Evolutionary conservation across 2,329 filamentous ascomycete species (phyloP).

Genomic region (Ciborinia camelliae): DNA sequence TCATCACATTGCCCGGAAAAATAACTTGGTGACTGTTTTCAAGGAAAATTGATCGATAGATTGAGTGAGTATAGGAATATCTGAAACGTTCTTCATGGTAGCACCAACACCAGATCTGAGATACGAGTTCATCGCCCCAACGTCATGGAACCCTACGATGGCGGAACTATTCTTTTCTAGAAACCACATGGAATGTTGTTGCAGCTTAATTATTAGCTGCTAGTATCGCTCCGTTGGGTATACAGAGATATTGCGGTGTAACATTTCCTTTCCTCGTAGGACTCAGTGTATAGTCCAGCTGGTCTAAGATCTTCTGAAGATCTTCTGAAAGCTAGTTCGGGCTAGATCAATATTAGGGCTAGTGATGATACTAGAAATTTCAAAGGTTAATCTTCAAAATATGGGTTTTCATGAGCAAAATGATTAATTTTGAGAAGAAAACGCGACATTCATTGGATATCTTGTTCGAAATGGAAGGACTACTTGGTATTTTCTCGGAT

Average conservation of each 20-base stretch:
- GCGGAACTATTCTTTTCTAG: background rate
- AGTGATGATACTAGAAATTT: too few relatives aligned
- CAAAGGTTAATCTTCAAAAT: too few relatives aligned
- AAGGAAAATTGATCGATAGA: background rate
- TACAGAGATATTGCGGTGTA: background rate
- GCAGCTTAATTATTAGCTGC: background rate
- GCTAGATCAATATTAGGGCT: too few relatives aligned
- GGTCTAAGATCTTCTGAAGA: too few relatives aligned
- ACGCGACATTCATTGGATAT: too few relatives aligned
- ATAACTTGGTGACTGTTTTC: background rate
- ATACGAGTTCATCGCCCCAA: background rate
- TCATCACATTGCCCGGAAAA: background rate
- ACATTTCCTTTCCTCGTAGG: background rate
- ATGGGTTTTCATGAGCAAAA: too few relatives aligned
- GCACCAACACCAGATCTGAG: constrained; percentile 1
- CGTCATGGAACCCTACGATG: background rate
- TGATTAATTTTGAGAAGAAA: too few relatives aligned
- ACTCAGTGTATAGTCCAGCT: too few relatives aligned
- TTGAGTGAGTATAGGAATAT: background rate
- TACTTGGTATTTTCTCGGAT: too few relatives aligned
- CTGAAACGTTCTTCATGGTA: background rate
- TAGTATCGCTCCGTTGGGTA: background rate
- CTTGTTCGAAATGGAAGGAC: too few relatives aligned
- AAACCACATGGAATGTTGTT: background rate
- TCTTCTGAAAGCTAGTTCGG: too few relatives aligned